A percentile compares a stretch with the other conserved stretches of the same genome.
phyloP scores from a whole-genome alignment of 1,139 yeast genomes.

The Debaryomyces sp. region DNA sequence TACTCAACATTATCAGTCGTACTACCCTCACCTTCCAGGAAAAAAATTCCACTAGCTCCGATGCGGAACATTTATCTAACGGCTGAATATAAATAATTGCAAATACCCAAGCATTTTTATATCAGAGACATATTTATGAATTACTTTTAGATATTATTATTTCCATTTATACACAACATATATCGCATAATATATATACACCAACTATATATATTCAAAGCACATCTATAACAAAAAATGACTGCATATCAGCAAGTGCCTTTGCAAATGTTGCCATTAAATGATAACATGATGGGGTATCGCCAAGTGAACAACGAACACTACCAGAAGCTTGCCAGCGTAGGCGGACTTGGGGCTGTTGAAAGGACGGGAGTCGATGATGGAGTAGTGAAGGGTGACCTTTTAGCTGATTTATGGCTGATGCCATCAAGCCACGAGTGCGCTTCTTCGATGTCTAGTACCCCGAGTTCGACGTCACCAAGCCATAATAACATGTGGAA shows the following conservation, averaged over 20 bases:
- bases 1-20: constrained; percentile 7
- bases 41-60: constrained; percentile 10
- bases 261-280: constrained; percentile 15
- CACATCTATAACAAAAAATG: constrained; percentile 8
- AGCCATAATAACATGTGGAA: constrained; percentile 4
- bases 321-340: background rate
- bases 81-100: constrained; percentile 7
- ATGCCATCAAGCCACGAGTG: constrained; percentile 10
- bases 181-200: constrained; percentile 8
- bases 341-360: background rate
- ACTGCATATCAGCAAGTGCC: constrained; percentile 17
- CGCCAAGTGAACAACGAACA: constrained; percentile 1
- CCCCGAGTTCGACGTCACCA: constrained; percentile 11
- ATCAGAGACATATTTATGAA: background rate
- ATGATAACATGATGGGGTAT: constrained; percentile 4
- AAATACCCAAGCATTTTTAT: constrained; percentile 7
- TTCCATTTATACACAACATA: background rate
- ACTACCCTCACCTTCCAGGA: constrained; percentile 3
- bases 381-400: constrained; percentile 27
- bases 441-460: constrained; percentile 10
- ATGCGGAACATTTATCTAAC: constrained; percentile 13
- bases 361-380: constrained; percentile 19
- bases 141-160: background rate
- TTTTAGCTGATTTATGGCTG: constrained; percentile 42
- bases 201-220: constrained; percentile 6